These are phyloP conservation scores for Paraconiothyrium brasiliense DNA, from an alignment of 2,329 filamentous ascomycete genomes.

Conservation along the genomic window DNA sequence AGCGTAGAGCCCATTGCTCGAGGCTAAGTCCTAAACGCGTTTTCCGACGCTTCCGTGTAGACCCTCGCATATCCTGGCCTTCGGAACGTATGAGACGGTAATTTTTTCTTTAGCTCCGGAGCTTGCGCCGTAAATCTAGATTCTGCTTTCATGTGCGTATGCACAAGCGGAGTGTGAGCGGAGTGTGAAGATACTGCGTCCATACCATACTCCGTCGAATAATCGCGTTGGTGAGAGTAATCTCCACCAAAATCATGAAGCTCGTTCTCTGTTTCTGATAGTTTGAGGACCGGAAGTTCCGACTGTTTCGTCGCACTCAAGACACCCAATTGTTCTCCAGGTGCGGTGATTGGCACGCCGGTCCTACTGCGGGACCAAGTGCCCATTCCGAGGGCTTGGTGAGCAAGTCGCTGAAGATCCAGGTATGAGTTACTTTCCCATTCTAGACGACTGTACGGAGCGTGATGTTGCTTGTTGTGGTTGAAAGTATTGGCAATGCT, in stretches of 20 bases:
- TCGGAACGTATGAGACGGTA: neutral
- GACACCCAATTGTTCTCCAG: conserved; percentile 18
- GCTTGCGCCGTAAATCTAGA: neutral
- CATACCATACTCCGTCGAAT: neutral
- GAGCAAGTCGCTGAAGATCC: conserved; percentile 33
- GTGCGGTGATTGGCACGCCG: conserved; percentile 24
- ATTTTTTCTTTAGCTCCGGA: neutral
- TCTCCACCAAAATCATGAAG: neutral
- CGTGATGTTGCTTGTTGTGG: neutral
- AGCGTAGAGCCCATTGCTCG: too few relatives aligned
- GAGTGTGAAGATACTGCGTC: neutral
- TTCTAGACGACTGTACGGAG: conserved; percentile 14
- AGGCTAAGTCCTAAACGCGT: too few relatives aligned
- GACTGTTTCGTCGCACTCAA: conserved; percentile 16
- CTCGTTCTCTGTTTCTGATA: neutral
- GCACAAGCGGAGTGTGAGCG: neutral
- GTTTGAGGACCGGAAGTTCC: conserved; percentile 8
- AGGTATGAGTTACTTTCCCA: conserved; percentile 31
- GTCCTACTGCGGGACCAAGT: conserved; percentile 24
- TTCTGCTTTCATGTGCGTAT: too few relatives aligned
- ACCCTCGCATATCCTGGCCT: conserved; percentile 1
- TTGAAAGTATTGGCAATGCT: neutral
- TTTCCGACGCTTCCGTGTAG: neutral
- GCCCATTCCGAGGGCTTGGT: conserved; percentile 29
- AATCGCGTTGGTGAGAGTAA: neutral